Evolutionary conservation across 306 rosid species (phyloP).

Genomic region (Quercus glauca): DNA sequence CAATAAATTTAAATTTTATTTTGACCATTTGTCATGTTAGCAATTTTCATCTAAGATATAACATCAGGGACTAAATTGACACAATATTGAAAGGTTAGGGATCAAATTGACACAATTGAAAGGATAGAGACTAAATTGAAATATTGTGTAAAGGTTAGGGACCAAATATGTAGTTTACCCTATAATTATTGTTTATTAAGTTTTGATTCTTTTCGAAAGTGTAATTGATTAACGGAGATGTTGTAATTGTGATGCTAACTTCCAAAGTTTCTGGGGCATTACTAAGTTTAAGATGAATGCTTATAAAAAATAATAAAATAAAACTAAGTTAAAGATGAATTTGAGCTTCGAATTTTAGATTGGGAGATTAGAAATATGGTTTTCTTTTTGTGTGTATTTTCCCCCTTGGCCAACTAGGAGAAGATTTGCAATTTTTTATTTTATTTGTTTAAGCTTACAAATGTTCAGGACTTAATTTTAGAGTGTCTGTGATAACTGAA

Average conservation of each 20-base stretch:
- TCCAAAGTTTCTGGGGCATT: neutral
- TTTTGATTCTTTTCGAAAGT: neutral
- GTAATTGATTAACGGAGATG: neutral
- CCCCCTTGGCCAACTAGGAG: neutral
- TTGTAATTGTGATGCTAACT: neutral
- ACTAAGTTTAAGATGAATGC: neutral
- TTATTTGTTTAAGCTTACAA: neutral
- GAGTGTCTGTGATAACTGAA: neutral
- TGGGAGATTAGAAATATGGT: neutral
- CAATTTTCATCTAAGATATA: no score
- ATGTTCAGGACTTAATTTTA: neutral
- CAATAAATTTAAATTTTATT: no score
- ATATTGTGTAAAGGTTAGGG: no score
- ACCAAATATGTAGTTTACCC: no score
- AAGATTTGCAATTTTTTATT: neutral
- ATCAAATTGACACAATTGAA: no score
- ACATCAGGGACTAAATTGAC: no score
- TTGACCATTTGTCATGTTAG: no score
- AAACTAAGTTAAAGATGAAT: no score
- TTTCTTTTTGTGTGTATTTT: neutral
- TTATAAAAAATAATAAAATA: no score
- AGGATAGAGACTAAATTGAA: no score
- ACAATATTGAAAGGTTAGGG: no score
- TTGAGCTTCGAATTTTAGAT: neutral
- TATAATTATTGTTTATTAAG: neutral